phyloP scores from a whole-genome alignment of 371 early-diverging fungal genomes.

The Smittium culicis region DNA sequence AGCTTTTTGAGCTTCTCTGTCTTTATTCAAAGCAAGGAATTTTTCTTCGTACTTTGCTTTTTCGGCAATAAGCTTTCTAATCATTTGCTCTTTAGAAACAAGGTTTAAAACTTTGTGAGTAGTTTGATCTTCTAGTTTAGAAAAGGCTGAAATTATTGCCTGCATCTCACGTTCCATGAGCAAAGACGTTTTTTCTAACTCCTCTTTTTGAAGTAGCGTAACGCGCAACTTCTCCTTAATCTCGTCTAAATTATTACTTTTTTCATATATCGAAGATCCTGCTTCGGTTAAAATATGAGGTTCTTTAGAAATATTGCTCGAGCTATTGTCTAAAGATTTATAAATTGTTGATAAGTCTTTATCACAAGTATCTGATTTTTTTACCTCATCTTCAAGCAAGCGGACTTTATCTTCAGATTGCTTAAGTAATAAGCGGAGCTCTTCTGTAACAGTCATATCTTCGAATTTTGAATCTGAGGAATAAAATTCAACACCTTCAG shows the following conservation, averaged over 20 bases:
- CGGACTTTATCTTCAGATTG: background rate
- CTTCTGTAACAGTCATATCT: slow-evolving; percentile 31
- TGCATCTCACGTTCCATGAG: slow-evolving; percentile 62
- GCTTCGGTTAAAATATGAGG: background rate
- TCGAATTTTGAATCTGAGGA: slow-evolving; percentile 36
- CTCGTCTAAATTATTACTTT: slow-evolving; percentile 18
- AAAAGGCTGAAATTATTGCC: slow-evolving; percentile 54
- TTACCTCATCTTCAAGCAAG: background rate
- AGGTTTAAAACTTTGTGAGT: slow-evolving; percentile 57
- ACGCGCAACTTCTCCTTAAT: slow-evolving; percentile 25
- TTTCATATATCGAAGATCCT: no score
- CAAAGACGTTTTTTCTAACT: slow-evolving; percentile 25
- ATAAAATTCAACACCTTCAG: slow-evolving; percentile 54
- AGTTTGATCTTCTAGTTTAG: slow-evolving; percentile 64
- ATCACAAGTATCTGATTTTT: background rate
- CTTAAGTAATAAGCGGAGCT: slow-evolving; percentile 28
- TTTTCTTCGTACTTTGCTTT: slow-evolving; percentile 59
- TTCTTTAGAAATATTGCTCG: background rate
- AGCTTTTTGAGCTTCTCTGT: slow-evolving; percentile 47
- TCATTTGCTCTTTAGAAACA: slow-evolving; percentile 59
- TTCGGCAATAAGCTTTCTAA: slow-evolving; percentile 56
- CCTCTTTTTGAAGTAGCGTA: slow-evolving; percentile 18
- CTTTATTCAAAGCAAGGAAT: slow-evolving; percentile 47
- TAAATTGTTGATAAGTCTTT: slow-evolving; percentile 9
- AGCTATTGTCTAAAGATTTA: background rate